Evolutionary conservation across 2,329 filamentous ascomycete species (phyloP).

Genomic region (Lachnellula suecica): DNA sequence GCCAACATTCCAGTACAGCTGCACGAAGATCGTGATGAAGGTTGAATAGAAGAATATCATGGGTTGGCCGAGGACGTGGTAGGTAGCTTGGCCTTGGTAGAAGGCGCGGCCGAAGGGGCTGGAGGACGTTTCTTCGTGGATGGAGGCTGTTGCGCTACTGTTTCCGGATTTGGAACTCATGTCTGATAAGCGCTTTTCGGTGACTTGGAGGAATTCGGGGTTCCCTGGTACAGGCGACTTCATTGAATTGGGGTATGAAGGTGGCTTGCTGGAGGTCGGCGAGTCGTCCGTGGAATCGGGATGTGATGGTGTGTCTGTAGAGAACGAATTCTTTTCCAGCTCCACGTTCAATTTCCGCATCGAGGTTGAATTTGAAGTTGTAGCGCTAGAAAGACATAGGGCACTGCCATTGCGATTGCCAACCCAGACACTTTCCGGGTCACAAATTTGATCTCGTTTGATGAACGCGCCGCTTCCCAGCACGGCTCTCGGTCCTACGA

Average conservation of each 20-base stretch:
- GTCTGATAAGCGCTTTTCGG: too few relatives aligned
- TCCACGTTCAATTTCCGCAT: too few relatives aligned
- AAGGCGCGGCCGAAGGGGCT: slow-evolving; percentile 56
- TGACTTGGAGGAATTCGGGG: too few relatives aligned
- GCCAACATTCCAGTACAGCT: slow-evolving; percentile 51
- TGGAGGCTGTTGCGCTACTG: too few relatives aligned
- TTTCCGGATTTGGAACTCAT: too few relatives aligned
- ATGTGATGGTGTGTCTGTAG: too few relatives aligned
- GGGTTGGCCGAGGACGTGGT: slow-evolving; percentile 47
- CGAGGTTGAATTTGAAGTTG: not conserved
- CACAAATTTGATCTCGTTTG: slow-evolving; percentile 43
- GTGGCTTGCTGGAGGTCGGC: too few relatives aligned
- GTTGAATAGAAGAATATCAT: slow-evolving; percentile 51
- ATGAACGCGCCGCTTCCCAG: slow-evolving; percentile 55
- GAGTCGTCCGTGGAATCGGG: too few relatives aligned
- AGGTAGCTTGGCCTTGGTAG: slow-evolving; percentile 49
- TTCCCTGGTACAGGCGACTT: too few relatives aligned
- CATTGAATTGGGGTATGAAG: too few relatives aligned
- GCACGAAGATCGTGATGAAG: slow-evolving; percentile 44
- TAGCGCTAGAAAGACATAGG: slow-evolving; percentile 41
- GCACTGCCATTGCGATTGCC: slow-evolving; percentile 52
- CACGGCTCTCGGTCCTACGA: slow-evolving; percentile 46
- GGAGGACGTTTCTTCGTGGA: slow-evolving; percentile 28
- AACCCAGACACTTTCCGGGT: slow-evolving; percentile 47
- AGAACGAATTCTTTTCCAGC: too few relatives aligned